Evolutionary conservation across 257 asterid species (phyloP).

Genomic region (Solanum peruvianum): DNA sequence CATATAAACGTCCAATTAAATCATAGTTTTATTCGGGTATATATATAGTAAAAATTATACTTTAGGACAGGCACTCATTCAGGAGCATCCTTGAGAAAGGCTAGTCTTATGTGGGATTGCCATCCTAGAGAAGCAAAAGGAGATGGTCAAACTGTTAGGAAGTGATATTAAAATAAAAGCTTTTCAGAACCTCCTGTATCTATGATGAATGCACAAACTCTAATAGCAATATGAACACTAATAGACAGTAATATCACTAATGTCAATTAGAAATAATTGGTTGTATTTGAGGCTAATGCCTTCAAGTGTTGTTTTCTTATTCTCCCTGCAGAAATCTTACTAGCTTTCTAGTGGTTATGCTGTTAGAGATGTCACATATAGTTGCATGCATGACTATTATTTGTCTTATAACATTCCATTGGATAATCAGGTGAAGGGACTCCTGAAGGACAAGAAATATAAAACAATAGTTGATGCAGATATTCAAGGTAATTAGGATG

Average conservation of each 20-base stretch:
- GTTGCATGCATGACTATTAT: not conserved
- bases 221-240: not conserved
- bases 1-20: not conserved
- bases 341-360: not conserved
- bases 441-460: slow-evolving; percentile 23
- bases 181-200: not conserved
- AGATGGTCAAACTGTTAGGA: not conserved
- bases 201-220: not conserved
- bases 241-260: not conserved
- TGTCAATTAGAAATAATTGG: not conserved
- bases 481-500: slow-evolving; percentile 15
- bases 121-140: not conserved
- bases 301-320: not conserved
- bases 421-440: slow-evolving; percentile 26
- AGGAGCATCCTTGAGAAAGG: not conserved
- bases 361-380: not conserved
- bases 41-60: not conserved
- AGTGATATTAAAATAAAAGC: not conserved
- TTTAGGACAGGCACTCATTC: not conserved
- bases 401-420: not conserved
- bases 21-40: not conserved
- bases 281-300: not conserved
- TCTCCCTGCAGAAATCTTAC: not conserved
- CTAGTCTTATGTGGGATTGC: not conserved
- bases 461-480: slow-evolving; percentile 30